Percentiles rank a stretch among this genome's conserved stretches.
These are phyloP conservation scores for Stygiomarasmius scandens DNA, from an alignment of 1,284 basidiomycete genomes.

Conservation along the genomic window DNA sequence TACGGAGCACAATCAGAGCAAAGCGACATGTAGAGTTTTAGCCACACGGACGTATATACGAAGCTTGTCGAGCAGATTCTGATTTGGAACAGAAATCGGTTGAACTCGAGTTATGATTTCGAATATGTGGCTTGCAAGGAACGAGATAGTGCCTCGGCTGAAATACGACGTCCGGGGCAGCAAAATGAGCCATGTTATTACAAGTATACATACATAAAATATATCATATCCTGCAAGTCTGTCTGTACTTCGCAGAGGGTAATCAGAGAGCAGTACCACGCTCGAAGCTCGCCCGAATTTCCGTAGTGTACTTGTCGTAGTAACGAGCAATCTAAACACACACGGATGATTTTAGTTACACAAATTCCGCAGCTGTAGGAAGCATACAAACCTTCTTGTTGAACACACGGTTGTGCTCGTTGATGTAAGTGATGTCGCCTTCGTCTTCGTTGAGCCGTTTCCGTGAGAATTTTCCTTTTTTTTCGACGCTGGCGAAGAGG, in stretches of 20 bases:
- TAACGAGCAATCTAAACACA: conserved; percentile 90
- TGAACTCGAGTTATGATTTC: too few relatives aligned
- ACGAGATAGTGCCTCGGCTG: too few relatives aligned
- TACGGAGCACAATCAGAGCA: too few relatives aligned
- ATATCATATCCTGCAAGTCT: neutral
- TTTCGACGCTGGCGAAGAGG: conserved; percentile 66
- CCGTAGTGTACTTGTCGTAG: conserved; percentile 96
- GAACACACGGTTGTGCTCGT: conserved; percentile 97
- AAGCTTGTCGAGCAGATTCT: too few relatives aligned
- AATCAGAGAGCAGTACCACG: conserved; percentile 82
- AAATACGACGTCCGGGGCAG: too few relatives aligned
- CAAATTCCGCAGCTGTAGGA: too few relatives aligned
- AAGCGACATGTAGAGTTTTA: too few relatives aligned
- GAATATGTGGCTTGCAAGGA: too few relatives aligned
- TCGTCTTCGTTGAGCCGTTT: conserved; percentile 90
- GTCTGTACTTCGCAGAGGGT: too few relatives aligned
- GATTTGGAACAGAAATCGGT: too few relatives aligned
- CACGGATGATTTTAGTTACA: too few relatives aligned
- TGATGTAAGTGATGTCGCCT: conserved; percentile 98
- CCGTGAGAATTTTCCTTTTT: conserved; percentile 85
- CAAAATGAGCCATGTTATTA: neutral
- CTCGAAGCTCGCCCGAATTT: conserved; percentile 95
- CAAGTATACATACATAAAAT: neutral
- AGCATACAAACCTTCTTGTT: conserved; percentile 86
- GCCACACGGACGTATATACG: too few relatives aligned